Evolutionary conservation across 164 flowering plant species (phyloP).

Genomic region (Cinnamomum chago): DNA sequence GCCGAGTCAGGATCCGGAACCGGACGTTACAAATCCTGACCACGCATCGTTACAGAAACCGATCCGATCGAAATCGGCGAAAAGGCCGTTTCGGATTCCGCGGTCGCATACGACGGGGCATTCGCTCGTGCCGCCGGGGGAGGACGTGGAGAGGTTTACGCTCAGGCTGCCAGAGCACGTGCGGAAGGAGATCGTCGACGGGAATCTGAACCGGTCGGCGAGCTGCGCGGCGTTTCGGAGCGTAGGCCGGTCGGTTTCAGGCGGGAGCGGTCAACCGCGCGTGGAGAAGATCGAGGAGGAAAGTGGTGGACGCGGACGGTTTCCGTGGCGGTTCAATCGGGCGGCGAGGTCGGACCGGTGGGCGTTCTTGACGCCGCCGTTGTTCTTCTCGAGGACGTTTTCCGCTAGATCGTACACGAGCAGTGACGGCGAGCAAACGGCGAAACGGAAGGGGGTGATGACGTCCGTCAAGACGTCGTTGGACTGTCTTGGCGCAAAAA

Average conservation of each 20-base stretch:
- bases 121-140: slow-evolving; percentile 56
- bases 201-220: slow-evolving; percentile 35
- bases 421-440: slow-evolving; percentile 25
- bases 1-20: too few species aligned
- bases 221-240: slow-evolving; percentile 28
- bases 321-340: slow-evolving; percentile 20
- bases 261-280: slow-evolving; percentile 8
- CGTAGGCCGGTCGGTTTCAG: slow-evolving; percentile 9
- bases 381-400: slow-evolving; percentile 40
- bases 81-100: slow-evolving; percentile 25
- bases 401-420: slow-evolving; percentile 36
- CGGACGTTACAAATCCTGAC: background rate
- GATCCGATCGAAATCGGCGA: slow-evolving; percentile 27
- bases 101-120: slow-evolving; percentile 84
- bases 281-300: background rate
- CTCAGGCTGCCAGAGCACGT: slow-evolving; percentile 53
- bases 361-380: slow-evolving; percentile 43
- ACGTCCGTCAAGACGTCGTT: slow-evolving; percentile 20
- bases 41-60: slow-evolving; percentile 31
- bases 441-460: background rate
- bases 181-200: slow-evolving; percentile 40
- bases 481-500: slow-evolving; percentile 6
- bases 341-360: slow-evolving; percentile 48
- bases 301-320: background rate
- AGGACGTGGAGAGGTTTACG: slow-evolving; percentile 55